Evolutionary conservation across 169 alveolate species (phyloP).

Genomic region (Eimeria falciformis): DNA sequence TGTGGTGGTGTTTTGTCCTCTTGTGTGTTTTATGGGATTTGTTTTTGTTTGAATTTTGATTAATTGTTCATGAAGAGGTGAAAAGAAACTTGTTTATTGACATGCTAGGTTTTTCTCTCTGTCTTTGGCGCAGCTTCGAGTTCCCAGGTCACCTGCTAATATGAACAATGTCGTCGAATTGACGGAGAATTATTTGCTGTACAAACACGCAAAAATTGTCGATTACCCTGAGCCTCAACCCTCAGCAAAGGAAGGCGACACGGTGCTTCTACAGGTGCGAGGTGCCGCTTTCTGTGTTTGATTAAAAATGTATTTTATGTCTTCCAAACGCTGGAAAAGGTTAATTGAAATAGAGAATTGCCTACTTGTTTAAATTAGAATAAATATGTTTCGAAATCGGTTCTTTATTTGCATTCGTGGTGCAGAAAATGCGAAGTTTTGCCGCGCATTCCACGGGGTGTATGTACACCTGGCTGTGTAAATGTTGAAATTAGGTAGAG

Average conservation of each 20-base stretch:
- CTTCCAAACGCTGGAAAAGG: too few species aligned
- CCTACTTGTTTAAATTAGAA: too few species aligned
- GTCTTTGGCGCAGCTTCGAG: conserved; percentile 24
- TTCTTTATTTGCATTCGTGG: too few species aligned
- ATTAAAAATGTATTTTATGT: background rate
- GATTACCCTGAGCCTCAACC: conserved; percentile 8
- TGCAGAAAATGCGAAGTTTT: too few species aligned
- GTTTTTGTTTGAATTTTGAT: background rate
- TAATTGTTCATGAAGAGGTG: background rate
- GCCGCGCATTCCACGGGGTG: too few species aligned
- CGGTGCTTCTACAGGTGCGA: conserved; percentile 16
- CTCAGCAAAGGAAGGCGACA: conserved; percentile 6
- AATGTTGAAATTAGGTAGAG: too few species aligned
- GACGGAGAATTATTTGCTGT: conserved; percentile 1
- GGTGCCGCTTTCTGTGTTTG: background rate
- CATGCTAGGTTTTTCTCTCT: background rate
- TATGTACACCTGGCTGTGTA: too few species aligned
- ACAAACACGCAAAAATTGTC: background rate
- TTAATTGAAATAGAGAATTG: too few species aligned
- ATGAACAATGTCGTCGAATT: background rate
- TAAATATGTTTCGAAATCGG: too few species aligned
- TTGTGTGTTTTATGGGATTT: background rate
- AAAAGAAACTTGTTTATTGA: background rate
- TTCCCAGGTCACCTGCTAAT: background rate
- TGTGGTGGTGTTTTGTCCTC: too few species aligned